Evolutionary conservation across 495 filamentous ascomycete genomes (phyloP).

Genomic region (Aspergillus carlsbadensis): DNA sequence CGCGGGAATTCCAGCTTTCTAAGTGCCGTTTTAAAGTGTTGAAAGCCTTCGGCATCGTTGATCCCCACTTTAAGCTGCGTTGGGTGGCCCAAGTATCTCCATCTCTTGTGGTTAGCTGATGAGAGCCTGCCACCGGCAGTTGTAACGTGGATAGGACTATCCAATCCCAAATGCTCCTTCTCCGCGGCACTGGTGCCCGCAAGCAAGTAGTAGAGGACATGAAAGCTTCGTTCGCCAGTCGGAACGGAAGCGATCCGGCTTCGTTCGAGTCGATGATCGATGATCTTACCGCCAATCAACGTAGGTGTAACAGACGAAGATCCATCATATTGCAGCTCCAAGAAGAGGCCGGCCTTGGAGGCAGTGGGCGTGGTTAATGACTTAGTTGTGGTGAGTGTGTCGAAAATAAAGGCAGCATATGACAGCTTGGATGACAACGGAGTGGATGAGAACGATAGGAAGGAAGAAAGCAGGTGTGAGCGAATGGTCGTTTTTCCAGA

Average conservation of each 20-base stretch:
- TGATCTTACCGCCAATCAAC: slow-evolving; percentile 87
- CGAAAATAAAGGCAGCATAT: slow-evolving; percentile 90
- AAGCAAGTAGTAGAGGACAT: slow-evolving; percentile 91
- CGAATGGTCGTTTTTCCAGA: slow-evolving; percentile 94
- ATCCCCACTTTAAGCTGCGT: slow-evolving; percentile 96
- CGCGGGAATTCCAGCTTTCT: slow-evolving; percentile 91
- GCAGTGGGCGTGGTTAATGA: slow-evolving; percentile 91
- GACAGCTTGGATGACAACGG: slow-evolving; percentile 91
- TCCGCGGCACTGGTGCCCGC: slow-evolving; percentile 89
- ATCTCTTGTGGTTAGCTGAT: slow-evolving; percentile 67
- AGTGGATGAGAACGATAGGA: slow-evolving; percentile 84
- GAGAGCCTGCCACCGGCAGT: slow-evolving; percentile 46
- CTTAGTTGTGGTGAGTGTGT: slow-evolving; percentile 96
- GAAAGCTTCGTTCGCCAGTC: slow-evolving; percentile 94
- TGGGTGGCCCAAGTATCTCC: slow-evolving; percentile 94
- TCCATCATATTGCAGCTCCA: slow-evolving; percentile 94
- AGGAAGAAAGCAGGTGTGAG: slow-evolving; percentile 77
- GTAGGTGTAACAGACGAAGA: slow-evolving; percentile 75
- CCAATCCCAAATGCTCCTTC: slow-evolving; percentile 84
- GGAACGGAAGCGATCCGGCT: slow-evolving; percentile 88
- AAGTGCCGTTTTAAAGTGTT: slow-evolving; percentile 94
- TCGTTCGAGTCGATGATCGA: slow-evolving; percentile 89
- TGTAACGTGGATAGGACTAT: slow-evolving; percentile 47
- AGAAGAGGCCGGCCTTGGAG: slow-evolving; percentile 91
- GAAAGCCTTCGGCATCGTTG: slow-evolving; percentile 92